Evolutionary conservation across 805 yeast species (phyloP), one percentile per base, ranked within the genome.

Genomic region (Saturnispora quitensis): DNA sequence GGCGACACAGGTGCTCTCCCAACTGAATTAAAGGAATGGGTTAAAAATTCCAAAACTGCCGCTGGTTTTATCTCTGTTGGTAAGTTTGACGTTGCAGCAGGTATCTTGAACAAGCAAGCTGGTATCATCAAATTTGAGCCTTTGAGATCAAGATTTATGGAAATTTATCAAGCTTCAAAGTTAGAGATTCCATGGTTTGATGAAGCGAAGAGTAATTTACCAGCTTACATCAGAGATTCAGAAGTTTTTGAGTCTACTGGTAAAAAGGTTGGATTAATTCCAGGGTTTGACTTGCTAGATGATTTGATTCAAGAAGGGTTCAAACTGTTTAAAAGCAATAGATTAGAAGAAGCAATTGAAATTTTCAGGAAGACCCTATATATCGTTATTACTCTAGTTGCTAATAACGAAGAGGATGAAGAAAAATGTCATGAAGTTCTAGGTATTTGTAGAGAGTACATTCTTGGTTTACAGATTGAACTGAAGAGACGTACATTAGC

Each of bases 11-110:
- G 53, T 34, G 18, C 59, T 5, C 65, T 70, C 55, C 75, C 75
- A 15, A 77, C 78, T 27, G 96, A 90, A 65, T 69, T 81, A 33
- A 82, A 83, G 4, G 68, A 69, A 53, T 95, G 99, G 99, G 77
- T 87, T 31, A 84, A 91, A 58, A 88, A 86, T 68, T 86, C 96
- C 17, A 86, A 84, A 56, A 78, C 90, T 51, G 89, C 97, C 4
- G 97, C 96, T 31, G 89, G 88, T 27, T 87, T 89, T 60, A 89
- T 85, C 62, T 97, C 99, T 2, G 89, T 97, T 2, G 99, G 99
- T 60, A 86, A 95, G 4, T 91, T 91, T 65, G 97, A 89, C 58
- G 86, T 91, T 50, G 99, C 98, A 38, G 93, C 97, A 40, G 95
- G 89, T 62, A 78, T 95, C 64, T 77, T 93, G 61, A 82, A 84